A percentile compares a stretch with the other conserved stretches of the same genome.
These are phyloP conservation scores for Capsicum rhomboideum DNA, from an alignment of 257 asterid species.

Conservation along the genomic window DNA sequence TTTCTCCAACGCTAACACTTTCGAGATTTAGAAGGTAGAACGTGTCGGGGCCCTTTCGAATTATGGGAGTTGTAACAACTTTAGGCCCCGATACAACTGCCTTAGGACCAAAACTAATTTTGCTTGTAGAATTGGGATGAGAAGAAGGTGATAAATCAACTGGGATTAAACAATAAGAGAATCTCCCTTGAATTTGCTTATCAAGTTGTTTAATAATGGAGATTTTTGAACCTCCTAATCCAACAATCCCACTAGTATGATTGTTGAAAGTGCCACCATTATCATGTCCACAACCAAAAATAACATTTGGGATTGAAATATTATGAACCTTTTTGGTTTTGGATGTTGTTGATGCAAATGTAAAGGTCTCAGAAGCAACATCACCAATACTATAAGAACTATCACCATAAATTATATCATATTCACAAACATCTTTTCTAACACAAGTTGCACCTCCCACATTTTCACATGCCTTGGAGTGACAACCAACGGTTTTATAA, in stretches of 20 bases:
- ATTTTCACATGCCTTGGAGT: slow-evolving; percentile 11
- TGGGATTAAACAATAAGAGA: slow-evolving; percentile 46
- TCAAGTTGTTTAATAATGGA: slow-evolving; percentile 43
- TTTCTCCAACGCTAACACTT: slow-evolving; percentile 25
- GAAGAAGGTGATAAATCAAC: neutral
- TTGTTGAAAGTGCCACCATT: slow-evolving; percentile 32
- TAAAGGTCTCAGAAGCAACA: slow-evolving; percentile 35
- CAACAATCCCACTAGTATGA: slow-evolving; percentile 38
- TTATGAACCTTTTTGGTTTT: neutral
- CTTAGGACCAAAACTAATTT: slow-evolving; percentile 36
- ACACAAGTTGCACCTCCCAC: slow-evolving; percentile 6
- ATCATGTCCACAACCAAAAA: slow-evolving; percentile 50
- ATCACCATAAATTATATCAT: slow-evolving; percentile 33
- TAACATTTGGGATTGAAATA: slow-evolving; percentile 15
- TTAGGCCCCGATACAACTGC: slow-evolving; percentile 21
- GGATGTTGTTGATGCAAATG: slow-evolving; percentile 13
- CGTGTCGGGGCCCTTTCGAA: slow-evolving; percentile 15
- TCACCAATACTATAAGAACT: slow-evolving; percentile 26
- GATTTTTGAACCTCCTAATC: slow-evolving; percentile 42
- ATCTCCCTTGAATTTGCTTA: slow-evolving; percentile 19
- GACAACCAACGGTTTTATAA: slow-evolving; percentile 19
- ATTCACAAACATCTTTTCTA: slow-evolving; percentile 11
- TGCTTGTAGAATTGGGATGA: slow-evolving; percentile 21
- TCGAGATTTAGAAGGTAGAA: slow-evolving; percentile 39
- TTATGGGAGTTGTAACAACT: slow-evolving; percentile 36